Conservation (phyloP, 2,329 filamentous ascomycete genomes). For the Xylariaceae sp. region DNA sequence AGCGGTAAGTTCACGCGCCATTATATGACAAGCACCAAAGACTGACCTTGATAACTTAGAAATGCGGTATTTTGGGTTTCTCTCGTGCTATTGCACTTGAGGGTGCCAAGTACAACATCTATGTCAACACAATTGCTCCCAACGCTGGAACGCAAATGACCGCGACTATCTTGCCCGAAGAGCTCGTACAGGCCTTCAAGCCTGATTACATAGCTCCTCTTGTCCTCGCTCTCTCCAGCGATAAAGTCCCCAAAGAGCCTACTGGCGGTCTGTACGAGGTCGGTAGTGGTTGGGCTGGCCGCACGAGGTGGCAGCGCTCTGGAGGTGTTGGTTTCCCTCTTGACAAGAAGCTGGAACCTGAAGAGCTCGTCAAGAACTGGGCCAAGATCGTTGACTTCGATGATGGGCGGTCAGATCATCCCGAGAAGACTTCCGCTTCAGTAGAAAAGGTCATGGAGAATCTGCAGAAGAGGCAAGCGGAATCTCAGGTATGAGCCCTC, state of each 20-base stretch:
- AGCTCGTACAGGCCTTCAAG: constrained; percentile 98
- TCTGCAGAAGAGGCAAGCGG: constrained; percentile 68
- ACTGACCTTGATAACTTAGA: constrained; percentile 41
- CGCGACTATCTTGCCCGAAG: constrained; percentile 86
- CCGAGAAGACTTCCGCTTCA: constrained; percentile 71
- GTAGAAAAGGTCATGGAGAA: constrained; percentile 76
- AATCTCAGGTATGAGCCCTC: constrained; percentile 54
- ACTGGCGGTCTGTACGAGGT: constrained; percentile 92
- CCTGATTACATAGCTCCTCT: constrained; percentile 96
- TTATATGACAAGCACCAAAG: too few relatives aligned
- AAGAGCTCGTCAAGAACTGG: constrained; percentile 75
- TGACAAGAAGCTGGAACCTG: constrained; percentile 76
- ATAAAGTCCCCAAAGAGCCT: constrained; percentile 77
- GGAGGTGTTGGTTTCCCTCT: constrained; percentile 89
- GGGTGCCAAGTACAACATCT: constrained; percentile 96
- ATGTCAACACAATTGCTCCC: constrained; percentile 94
- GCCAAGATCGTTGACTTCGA: constrained; percentile 81
- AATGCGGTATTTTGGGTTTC: constrained; percentile 91
- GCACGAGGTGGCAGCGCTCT: constrained; percentile 90
- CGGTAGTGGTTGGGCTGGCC: constrained; percentile 87
- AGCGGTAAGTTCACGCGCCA: constrained; percentile 54
- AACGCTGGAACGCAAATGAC: constrained; percentile 98
- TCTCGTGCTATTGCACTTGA: constrained; percentile 89
- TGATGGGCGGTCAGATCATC: constrained; percentile 81
- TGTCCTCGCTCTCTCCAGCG: constrained; percentile 77